phyloP scores from a whole-genome alignment of 2,329 filamentous ascomycete species.

The Stagonosporopsis rhizophila region DNA sequence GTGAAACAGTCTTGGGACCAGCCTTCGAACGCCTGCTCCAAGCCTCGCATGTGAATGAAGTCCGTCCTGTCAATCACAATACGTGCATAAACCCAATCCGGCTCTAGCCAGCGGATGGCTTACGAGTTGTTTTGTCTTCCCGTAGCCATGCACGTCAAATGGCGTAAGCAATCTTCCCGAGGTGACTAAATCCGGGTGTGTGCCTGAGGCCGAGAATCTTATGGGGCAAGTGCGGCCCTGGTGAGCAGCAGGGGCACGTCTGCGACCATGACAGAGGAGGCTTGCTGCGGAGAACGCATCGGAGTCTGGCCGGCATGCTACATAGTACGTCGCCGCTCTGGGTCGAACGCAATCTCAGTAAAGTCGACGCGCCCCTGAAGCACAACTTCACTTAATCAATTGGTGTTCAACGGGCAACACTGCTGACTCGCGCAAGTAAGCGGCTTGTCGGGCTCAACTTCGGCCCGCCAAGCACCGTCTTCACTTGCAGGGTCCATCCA shows the following conservation, averaged over 20 bases:
- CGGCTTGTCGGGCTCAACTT: background rate
- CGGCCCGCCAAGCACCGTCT: constrained; percentile 8
- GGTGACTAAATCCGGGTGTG: constrained; percentile 4
- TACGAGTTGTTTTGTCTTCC: constrained; percentile 6
- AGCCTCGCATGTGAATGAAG: constrained; percentile 9
- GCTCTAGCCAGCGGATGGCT: constrained; percentile 12
- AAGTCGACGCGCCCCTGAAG: constrained; percentile 11
- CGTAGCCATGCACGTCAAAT: constrained; percentile 3
- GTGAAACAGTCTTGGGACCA: constrained; percentile 18
- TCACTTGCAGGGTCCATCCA: constrained; percentile 7
- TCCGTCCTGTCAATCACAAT: constrained; percentile 13
- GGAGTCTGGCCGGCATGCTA: constrained; percentile 5
- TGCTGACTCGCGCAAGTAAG: constrained; percentile 10
- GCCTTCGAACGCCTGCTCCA: constrained; percentile 14
- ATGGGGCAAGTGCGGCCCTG: constrained; percentile 12
- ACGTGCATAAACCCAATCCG: constrained; percentile 11
- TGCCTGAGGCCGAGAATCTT: constrained; percentile 10
- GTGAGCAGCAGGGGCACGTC: constrained; percentile 7
- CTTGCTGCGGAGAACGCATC: constrained; percentile 10
- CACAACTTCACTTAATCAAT: constrained; percentile 1
- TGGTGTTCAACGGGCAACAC: background rate
- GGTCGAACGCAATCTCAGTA: constrained; percentile 1
- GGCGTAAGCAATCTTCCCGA: constrained; percentile 18
- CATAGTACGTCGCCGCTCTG: background rate
- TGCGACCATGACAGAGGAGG: constrained; percentile 13